Evolutionary conservation across 306 rosid genomes (phyloP), one percentile per base, ranked within the genome.

Genomic region (Parietaria judaica): DNA sequence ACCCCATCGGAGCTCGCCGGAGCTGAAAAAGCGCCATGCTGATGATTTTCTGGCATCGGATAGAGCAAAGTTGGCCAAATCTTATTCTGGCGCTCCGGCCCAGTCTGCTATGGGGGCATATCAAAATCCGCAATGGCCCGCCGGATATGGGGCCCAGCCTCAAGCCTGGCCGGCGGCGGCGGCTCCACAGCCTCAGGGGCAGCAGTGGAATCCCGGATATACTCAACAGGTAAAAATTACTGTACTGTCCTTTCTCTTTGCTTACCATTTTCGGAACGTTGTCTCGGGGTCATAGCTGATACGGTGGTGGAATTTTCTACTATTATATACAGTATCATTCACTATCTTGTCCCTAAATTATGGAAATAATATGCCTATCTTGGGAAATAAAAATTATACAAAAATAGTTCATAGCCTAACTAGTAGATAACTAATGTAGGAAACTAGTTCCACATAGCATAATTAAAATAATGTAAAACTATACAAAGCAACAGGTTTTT

Each of bases 91-190:
- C 43, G 86, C 59, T 65, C 85, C 97, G 13, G 97, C 86, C 55
- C 99, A 94, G 66, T 78, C 99, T 34, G 51, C 71, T 64, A 61
- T 79, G 72, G 95, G 95, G 53, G 78, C 90, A 70, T 94, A 94
- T 81, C 95, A 95, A 15, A 86, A 62, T 78, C 72, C 83, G 15
- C 99, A 87, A 70, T 94, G 99, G 97, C 66, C 92, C 60, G 69
- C 90, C 51, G 73, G 81, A 75, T 88, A 91, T 75, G 88, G 94
- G 41, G 80, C 35, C 58, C 97, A 89, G 67, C 94, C 90, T 52
- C 99, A 94, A 84, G 79, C 94, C 60, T 94, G 99, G 99, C 99
- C 99, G 45, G 84, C 94, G 7, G 84, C 99, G 45, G 84, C 94
- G 7, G 84, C 67, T 56, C 66, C 94, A 43, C 99, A 84, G 79